These are phyloP conservation scores for Xerophyta viscosa DNA, from an alignment of 106 monocot genomes.

Conservation along the genomic window DNA sequence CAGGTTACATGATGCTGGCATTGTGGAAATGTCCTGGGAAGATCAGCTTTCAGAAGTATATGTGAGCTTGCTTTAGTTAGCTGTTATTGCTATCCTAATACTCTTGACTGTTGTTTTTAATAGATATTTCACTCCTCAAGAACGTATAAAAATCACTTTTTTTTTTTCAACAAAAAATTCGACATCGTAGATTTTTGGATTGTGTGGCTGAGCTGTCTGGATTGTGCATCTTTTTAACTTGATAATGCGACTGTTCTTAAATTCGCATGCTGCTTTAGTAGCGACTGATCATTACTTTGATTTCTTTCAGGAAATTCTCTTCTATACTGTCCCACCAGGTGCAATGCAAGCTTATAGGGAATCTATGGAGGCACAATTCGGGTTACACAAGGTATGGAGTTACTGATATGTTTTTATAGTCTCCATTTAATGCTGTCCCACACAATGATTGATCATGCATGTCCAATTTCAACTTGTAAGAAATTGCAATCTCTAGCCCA, in stretches of 20 bases:
- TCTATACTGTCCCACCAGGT: slow-evolving; percentile 67
- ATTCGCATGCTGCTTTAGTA: background rate
- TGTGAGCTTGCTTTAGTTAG: background rate
- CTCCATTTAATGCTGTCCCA: background rate
- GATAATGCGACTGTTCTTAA: background rate
- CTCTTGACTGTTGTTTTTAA: no score
- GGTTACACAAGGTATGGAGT: background rate
- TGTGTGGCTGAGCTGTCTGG: no score
- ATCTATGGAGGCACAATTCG: slow-evolving; percentile 44
- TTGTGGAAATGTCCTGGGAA: slow-evolving; percentile 39
- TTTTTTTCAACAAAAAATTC: no score
- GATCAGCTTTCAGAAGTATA: slow-evolving; percentile 71
- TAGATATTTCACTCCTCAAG: no score
- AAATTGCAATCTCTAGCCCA: no score
- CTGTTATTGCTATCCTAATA: no score
- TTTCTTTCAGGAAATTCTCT: slow-evolving; percentile 54
- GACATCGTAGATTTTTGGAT: background rate
- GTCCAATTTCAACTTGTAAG: no score
- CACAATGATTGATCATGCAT: no score
- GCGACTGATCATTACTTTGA: background rate
- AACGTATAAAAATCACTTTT: no score
- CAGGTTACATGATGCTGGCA: slow-evolving; percentile 44
- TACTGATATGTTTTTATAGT: background rate
- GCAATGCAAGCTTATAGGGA: slow-evolving; percentile 77
- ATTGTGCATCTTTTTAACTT: background rate